phyloP scores from a whole-genome alignment of 2,329 filamentous ascomycete genomes.

The Pseudogymnoascus sp. region DNA sequence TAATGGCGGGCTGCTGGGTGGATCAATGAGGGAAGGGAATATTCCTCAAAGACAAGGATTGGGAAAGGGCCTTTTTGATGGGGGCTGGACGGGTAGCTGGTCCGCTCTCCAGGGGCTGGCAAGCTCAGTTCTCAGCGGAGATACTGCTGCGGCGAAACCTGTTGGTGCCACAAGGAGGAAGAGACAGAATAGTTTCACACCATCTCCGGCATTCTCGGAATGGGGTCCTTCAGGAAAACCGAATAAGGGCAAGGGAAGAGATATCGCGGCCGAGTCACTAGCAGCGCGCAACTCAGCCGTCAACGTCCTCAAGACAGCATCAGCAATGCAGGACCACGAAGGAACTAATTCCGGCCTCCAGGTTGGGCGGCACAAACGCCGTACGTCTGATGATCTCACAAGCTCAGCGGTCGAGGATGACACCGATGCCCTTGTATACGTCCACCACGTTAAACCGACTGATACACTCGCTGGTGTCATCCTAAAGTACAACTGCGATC shows the following conservation, averaged over 20 bases:
- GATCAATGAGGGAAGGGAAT: conserved; percentile 15
- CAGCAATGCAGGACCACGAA: conserved; percentile 53
- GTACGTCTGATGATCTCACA: conserved; percentile 25
- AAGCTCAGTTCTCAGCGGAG: conserved; percentile 27
- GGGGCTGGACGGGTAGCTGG: conserved; percentile 27
- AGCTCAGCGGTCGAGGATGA: conserved; percentile 43
- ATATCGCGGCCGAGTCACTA: conserved; percentile 46
- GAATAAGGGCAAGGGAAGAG: neutral
- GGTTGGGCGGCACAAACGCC: conserved; percentile 34
- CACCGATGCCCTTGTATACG: conserved; percentile 75
- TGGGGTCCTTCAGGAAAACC: neutral
- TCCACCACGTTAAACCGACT: conserved; percentile 73
- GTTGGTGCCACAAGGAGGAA: conserved; percentile 13
- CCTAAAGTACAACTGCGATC: conserved; percentile 80
- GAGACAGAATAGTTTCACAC: conserved; percentile 2
- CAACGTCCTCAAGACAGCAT: conserved; percentile 49
- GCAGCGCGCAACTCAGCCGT: conserved; percentile 47
- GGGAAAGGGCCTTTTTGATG: conserved; percentile 19
- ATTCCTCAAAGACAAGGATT: conserved; percentile 13
- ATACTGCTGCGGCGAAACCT: conserved; percentile 14
- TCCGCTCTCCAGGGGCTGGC: conserved; percentile 27
- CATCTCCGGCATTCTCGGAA: conserved; percentile 6
- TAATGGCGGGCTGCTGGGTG: conserved; percentile 16
- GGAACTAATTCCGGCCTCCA: conserved; percentile 53
- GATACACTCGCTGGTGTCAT: conserved; percentile 91